A percentile compares a stretch with the other conserved stretches of the same genome.
phyloP scores from a whole-genome alignment of 306 rosid species.

The Quillaja saponaria region DNA sequence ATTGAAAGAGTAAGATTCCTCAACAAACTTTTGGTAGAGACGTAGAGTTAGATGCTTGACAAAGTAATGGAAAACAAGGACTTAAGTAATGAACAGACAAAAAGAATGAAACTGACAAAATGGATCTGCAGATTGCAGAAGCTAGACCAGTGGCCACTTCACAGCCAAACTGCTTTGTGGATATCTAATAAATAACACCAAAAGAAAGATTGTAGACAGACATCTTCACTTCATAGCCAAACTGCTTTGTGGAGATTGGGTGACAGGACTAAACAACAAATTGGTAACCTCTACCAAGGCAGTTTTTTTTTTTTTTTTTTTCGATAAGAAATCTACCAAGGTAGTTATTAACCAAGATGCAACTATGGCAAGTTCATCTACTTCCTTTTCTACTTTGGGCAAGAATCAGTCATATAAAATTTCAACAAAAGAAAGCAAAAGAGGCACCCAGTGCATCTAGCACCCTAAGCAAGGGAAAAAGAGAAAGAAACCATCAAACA shows the following conservation, averaged over 20 bases:
- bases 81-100: background rate
- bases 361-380: background rate
- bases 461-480: background rate
- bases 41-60: too few relatives aligned
- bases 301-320: too few relatives aligned
- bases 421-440: background rate
- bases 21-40: too few relatives aligned
- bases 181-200: background rate
- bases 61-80: too few relatives aligned
- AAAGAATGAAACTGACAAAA: background rate
- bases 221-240: background rate
- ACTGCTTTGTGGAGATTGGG: background rate
- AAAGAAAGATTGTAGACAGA: background rate
- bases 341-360: background rate
- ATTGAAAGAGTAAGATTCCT: slow-evolving; percentile 1
- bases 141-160: too few relatives aligned
- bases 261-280: background rate
- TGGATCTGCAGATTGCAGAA: background rate
- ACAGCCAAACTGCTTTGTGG: too few relatives aligned
- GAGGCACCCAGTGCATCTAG: background rate
- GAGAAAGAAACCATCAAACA: slow-evolving; percentile 2
- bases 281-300: background rate
- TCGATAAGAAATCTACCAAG: background rate
- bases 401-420: background rate
- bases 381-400: background rate